phyloP scores from a whole-genome alignment of 2,329 filamentous ascomycete species.

The Pseudogymnoascus destructans region DNA sequence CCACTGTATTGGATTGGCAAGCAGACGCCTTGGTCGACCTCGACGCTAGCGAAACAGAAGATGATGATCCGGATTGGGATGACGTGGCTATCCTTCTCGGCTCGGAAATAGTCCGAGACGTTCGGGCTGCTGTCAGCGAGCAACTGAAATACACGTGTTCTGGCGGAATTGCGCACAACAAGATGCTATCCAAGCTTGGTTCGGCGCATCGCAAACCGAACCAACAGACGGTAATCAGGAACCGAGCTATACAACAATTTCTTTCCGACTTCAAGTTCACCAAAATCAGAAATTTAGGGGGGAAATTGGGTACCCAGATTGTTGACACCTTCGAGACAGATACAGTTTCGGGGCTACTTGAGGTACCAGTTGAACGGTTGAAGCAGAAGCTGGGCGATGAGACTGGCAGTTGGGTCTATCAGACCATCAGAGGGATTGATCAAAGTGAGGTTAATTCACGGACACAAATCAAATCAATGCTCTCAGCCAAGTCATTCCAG shows the following conservation, averaged over 20 bases:
- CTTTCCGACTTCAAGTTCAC: constrained; percentile 80
- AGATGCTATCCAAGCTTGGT: constrained; percentile 89
- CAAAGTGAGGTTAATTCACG: constrained; percentile 76
- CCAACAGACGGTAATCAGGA: constrained; percentile 84
- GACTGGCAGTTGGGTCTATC: constrained; percentile 74
- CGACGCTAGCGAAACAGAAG: constrained; percentile 57
- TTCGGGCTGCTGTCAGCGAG: constrained; percentile 56
- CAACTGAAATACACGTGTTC: constrained; percentile 81
- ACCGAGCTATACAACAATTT: constrained; percentile 68
- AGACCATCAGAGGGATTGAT: constrained; percentile 75
- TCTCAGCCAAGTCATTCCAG: constrained; percentile 89
- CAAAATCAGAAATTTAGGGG: constrained; percentile 88
- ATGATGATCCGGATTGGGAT: constrained; percentile 87
- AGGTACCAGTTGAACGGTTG: constrained; percentile 60
- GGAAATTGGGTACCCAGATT: constrained; percentile 83
- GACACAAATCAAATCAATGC: constrained; percentile 93
- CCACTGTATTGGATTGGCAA: constrained; percentile 67
- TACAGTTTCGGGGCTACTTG: constrained; percentile 59
- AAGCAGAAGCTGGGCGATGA: constrained; percentile 71
- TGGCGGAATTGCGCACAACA: constrained; percentile 77
- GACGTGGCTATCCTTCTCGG: constrained; percentile 79
- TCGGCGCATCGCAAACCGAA: constrained; percentile 90
- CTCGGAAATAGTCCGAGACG: constrained; percentile 71
- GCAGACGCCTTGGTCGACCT: constrained; percentile 72
- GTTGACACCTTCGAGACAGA: constrained; percentile 73